Evolutionary conservation across 1,284 basidiomycete genomes (phyloP).

Genomic region (Ceratobasidium papillatum): DNA sequence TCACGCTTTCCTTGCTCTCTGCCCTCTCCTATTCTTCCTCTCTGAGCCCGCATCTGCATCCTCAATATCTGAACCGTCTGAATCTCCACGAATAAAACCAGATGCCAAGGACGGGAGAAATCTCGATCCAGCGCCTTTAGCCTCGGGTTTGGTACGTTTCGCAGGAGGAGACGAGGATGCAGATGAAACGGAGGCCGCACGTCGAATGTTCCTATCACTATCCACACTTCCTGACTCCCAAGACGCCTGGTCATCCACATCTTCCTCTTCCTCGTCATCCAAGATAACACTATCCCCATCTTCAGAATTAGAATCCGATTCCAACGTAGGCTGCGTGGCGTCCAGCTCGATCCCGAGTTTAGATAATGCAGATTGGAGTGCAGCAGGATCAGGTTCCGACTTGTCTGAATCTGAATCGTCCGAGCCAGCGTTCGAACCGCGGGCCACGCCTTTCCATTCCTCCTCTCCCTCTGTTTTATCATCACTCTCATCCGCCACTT

Average conservation of each 20-base stretch:
- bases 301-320: background rate
- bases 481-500: slow-evolving; percentile 45
- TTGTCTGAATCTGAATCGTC: slow-evolving; percentile 16
- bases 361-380: slow-evolving; percentile 26
- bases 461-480: slow-evolving; percentile 27
- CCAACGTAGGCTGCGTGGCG: background rate
- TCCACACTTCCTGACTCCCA: slow-evolving; percentile 69
- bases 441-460: slow-evolving; percentile 37
- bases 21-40: slow-evolving; percentile 90
- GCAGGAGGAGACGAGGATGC: slow-evolving; percentile 24
- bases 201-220: slow-evolving; percentile 45
- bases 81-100: slow-evolving; percentile 83
- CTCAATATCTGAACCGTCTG: slow-evolving; percentile 79
- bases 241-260: slow-evolving; percentile 56
- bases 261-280: slow-evolving; percentile 51
- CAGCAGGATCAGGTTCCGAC: slow-evolving; percentile 9
- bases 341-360: slow-evolving; percentile 31
- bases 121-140: slow-evolving; percentile 61
- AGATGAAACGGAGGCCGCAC: background rate
- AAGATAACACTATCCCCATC: slow-evolving; percentile 29
- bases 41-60: slow-evolving; percentile 63
- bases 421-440: slow-evolving; percentile 40
- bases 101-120: slow-evolving; percentile 90
- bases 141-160: slow-evolving; percentile 47
- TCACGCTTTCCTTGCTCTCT: slow-evolving; percentile 89